Conservation (phyloP, 2,329 filamentous ascomycete species). For the Aspergillus neoniger region DNA sequence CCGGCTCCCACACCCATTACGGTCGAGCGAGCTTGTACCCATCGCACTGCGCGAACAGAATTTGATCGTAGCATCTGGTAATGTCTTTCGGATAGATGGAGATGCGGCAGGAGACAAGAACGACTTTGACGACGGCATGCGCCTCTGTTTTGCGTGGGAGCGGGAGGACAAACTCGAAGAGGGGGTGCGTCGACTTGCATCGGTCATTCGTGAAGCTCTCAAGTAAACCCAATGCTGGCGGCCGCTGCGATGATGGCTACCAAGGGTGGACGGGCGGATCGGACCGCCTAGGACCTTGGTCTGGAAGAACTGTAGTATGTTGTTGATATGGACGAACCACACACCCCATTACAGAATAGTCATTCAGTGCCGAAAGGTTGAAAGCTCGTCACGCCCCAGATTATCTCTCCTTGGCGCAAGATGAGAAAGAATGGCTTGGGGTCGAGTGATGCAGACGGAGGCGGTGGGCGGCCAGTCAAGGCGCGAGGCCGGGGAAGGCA, state of each 20-base stretch:
- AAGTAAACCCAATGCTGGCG: not conserved
- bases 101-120: conserved; percentile 53
- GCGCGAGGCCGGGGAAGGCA: not conserved
- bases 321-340: no score
- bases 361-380: no score
- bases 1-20: conserved; percentile 57
- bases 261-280: not conserved
- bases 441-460: not conserved
- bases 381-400: no score
- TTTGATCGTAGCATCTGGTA: conserved; percentile 67
- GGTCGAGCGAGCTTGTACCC: conserved; percentile 58
- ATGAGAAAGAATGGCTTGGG: not conserved
- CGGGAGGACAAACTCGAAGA: conserved; percentile 65
- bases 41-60: conserved; percentile 64
- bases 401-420: no score
- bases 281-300: not conserved
- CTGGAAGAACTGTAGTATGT: no score
- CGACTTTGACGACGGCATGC: conserved; percentile 61
- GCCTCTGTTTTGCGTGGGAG: conserved; percentile 74
- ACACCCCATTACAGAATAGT: no score
- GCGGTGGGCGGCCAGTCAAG: not conserved
- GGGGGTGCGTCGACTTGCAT: conserved; percentile 65
- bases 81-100: conserved; percentile 67
- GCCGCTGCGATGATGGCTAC: not conserved
- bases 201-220: conserved; percentile 19